Base-by-base conservation (phyloP, 352 stramenopile species). In the Phytophthora syringae region DNA sequence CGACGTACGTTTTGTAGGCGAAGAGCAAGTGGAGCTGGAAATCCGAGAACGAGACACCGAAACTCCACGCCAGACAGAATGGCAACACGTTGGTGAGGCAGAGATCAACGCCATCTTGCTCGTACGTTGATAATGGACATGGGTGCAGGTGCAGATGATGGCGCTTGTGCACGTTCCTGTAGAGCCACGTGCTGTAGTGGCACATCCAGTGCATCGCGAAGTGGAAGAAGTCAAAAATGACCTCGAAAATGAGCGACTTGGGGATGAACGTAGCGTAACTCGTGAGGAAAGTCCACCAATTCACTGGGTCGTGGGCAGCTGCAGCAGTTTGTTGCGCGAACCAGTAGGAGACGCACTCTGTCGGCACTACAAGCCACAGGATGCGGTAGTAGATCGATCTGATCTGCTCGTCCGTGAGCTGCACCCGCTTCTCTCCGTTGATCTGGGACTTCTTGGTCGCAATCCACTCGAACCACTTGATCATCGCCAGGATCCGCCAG, bases 1-100 rank as follows among this genome's bases (percentile, higher is more conserved):
- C 89, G 28, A 97, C 86, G 73, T 95, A 97, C 48, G 87, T 87
- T 71, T 95, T 96, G 82, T 97, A 97, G 16, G 86, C 83, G 64
- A 94, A 86, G 16, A 97, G 57, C 37, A 97, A 50, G 10, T 94
- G 76, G 9, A 94, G 53, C 48, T 95, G 84, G n/a, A 82, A 40
- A 20, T 50, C 28, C 2, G 85, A 84, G 48, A 95, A 75, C 7
- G 70, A 40, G 13, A 80, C 74, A 10, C 70, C 74, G 30, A 93
- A 20, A 10, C 51, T 60, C n/a, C 67, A 72, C 2, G 88, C 80
- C 7, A 86, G 9, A 24, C 80, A 64, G 32, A 93, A 89, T 18
- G 89, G 89, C 21, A 94, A 30, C 1, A 92, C 74, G 60, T 95
- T 97, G 20, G 82, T 94, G 13, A 95, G 70, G 24, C 78, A 67